Base-by-base conservation (phyloP, 1,284 basidiomycete genomes). In the Acaromyces ingoldii region DNA sequence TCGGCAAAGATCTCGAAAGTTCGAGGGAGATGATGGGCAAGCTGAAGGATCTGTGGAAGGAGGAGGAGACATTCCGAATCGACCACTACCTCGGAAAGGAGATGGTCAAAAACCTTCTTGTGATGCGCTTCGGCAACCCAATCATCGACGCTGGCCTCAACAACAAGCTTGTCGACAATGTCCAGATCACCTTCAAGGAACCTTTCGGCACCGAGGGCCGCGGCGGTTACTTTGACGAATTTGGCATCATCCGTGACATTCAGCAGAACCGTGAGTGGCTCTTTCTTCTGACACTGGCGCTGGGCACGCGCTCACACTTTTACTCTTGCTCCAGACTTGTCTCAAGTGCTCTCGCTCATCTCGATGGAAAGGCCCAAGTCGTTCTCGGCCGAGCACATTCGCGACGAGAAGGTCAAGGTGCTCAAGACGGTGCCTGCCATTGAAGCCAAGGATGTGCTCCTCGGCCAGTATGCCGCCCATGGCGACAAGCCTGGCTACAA, bases 151-250 rank as follows among this genome's bases (percentile, higher is more conserved):
- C 63, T 1, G 60, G 67, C 43, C 63, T 77, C 47, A 76, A 75
- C 67, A 68, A 67, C 49, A 60, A 69, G 50, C 60, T 71, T n/a
- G 74, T 77, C 25, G 71, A 71, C 51, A 72, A 74, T 31, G 70
- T 77, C 13, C 66, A 74, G 54, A 76, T 77, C 60, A 75, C 75
- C 30, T 74, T 76, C 62, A 76, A 75, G 62, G 76, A 77, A 60
- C 69, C 69, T 1, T 77, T 77, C 50, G 76, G 76, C 28, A 76
- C 76, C 34, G 76, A 77, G 51, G 76, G 76, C 17, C 68, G 76
- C 34, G 76, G 74, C 30, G 76, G 76, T 40, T 77, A 77, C 67
- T 77, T 77, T 67, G 76, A 77, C 60, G 73, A 77, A 44, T 77
- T 77, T 47, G 76, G 76, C 26, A 77, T 77, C 55, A 74, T 77